These are phyloP conservation scores for Pleurotus eryngii DNA, from an alignment of 768 basidiomycete species.

Conservation along the genomic window DNA sequence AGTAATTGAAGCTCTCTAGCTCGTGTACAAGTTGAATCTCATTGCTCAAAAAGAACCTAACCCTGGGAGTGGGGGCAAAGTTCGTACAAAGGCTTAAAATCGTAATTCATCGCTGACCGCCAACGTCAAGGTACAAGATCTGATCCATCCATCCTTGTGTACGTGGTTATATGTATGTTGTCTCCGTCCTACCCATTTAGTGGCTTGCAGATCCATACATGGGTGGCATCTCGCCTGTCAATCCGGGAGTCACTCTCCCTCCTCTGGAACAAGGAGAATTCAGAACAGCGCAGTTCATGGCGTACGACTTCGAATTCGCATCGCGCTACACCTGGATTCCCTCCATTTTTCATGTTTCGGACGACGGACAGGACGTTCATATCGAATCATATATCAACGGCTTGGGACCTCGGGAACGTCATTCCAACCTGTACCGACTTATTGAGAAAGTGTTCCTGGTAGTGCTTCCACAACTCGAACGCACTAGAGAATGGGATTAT, in stretches of 20 bases:
- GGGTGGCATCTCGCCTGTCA: not conserved
- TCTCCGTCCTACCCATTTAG: not conserved
- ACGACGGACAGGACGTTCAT: constrained; percentile 12
- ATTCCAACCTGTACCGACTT: constrained; percentile 10
- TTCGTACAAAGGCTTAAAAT: not conserved
- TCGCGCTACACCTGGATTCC: constrained; percentile 15
- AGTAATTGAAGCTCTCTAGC: not conserved
- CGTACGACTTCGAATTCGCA: not conserved
- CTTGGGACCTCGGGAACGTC: constrained; percentile 12
- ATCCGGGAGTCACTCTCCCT: not conserved
- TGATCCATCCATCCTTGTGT: constrained; percentile 16
- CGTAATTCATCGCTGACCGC: no score
- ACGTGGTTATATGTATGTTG: not conserved
- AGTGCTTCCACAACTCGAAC: constrained; percentile 12
- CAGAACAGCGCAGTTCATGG: not conserved
- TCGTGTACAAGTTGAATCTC: constrained; percentile 9
- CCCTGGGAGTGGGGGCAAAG: constrained; percentile 13
- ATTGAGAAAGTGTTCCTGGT: constrained; percentile 14
- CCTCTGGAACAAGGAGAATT: not conserved
- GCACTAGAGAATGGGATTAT: constrained; percentile 2
- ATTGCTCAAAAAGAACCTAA: constrained; percentile 12
- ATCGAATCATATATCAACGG: constrained; percentile 18
- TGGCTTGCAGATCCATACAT: constrained; percentile 9
- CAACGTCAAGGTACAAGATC: constrained; percentile 12
- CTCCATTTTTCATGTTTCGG: constrained; percentile 11